Evolutionary conservation across 1,284 basidiomycete genomes (phyloP), one percentile per base, ranked within the genome.

Genomic region (Butyriboletus appendiculatus): DNA sequence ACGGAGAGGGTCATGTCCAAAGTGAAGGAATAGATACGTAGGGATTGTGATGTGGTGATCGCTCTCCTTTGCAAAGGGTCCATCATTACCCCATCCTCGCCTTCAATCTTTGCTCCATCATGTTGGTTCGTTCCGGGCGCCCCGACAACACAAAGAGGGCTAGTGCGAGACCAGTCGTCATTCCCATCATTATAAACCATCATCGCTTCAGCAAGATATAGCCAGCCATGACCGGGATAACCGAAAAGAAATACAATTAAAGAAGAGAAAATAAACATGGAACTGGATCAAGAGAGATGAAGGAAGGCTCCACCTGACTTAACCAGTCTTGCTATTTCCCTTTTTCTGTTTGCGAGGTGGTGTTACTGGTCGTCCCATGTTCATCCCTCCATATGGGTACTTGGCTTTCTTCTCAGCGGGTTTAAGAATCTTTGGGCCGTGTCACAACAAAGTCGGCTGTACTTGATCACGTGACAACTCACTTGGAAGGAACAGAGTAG

Each of bases 391-490:
- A 60, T 92, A 92, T 5, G 90, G 87, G 74, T 95, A 94, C 75
- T 94, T 95, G 57, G 90, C 85, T 77, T 98, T 98, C 86, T 98
- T 98, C 81, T 99, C 96, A 37, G 96, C 96, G 43, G 96, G 96
- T 79, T 99, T 99, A 70, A 99, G 80, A 63, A 99, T 98, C 93
- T 96, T 68, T 4, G 50, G 32, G 7, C 18, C 12, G 12, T 24
- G 48, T 67, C 34, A 59, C 24, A 11, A 28, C 28, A 6, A 12
- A n/a, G 20, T 34, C 10, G 37, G 34, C 9, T 9, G 7, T 8
- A 34, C 20, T n/a, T 32, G 45, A 50, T 37, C 43, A 71, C 59
- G 56, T 63, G 62, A 61, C n/a, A 3, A 72, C 85, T 59, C 61
- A 95, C 94, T 77, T 98, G 95, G 92, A 99, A 99, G 15, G 96